These are phyloP conservation scores for Linum lewisii DNA, from an alignment of 345 rosid species.

Conservation along the genomic window DNA sequence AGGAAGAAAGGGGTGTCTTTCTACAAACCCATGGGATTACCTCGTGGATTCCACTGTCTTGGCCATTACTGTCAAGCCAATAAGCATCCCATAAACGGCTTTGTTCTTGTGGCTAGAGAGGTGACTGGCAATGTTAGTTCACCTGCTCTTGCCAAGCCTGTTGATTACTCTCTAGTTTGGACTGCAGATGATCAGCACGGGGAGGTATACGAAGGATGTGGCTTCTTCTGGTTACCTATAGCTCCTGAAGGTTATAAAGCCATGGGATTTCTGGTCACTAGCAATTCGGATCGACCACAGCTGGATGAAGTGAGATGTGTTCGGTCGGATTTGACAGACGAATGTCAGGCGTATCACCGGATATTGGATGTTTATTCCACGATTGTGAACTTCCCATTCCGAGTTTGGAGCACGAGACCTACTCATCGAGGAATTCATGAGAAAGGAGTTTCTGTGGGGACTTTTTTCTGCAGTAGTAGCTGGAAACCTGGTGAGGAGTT, in stretches of 20 bases:
- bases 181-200: conserved; percentile 43
- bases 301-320: conserved; percentile 67
- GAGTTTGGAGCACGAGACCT: conserved; percentile 63
- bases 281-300: conserved; percentile 40
- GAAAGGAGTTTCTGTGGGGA: conserved; percentile 63
- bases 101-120: conserved; percentile 54
- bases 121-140: conserved; percentile 15
- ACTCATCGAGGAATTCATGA: conserved; percentile 48
- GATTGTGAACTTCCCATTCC: conserved; percentile 35
- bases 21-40: conserved; percentile 53
- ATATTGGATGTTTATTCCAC: conserved; percentile 28
- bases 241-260: conserved; percentile 66
- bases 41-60: conserved; percentile 55
- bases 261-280: conserved; percentile 61
- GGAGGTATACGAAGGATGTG: conserved; percentile 23
- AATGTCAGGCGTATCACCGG: conserved; percentile 37
- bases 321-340: conserved; percentile 63
- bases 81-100: conserved; percentile 51
- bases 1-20: conserved; percentile 42
- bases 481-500: conserved; percentile 30
- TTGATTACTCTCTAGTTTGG: conserved; percentile 61
- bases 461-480: conserved; percentile 51
- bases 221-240: conserved; percentile 76
- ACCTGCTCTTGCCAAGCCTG: conserved; percentile 54
- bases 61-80: conserved; percentile 72